Conservation (phyloP, 1,284 basidiomycete species). For the Agroathelia rolfsii region DNA sequence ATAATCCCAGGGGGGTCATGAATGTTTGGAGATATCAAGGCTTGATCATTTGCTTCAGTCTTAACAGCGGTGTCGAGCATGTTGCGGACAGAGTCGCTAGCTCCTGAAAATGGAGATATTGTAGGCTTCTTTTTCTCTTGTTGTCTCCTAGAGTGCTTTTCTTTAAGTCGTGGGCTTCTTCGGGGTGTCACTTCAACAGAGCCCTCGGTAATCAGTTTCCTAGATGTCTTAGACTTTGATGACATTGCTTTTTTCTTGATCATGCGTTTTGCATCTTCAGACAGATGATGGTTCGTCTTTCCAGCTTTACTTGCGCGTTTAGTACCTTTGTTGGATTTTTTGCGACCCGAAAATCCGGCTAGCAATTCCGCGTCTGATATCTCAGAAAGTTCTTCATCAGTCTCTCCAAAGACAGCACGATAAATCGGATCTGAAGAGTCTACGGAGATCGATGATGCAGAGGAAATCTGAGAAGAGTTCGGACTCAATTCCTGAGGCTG, state of each 20-base stretch:
- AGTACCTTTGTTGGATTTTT: neutral
- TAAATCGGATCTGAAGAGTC: neutral
- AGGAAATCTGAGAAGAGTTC: neutral
- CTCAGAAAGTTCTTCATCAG: slow-evolving; percentile 18
- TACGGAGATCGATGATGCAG: neutral
- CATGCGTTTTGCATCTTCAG: slow-evolving; percentile 2
- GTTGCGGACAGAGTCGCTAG: too few relatives aligned
- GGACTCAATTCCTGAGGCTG: slow-evolving; percentile 18
- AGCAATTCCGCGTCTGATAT: slow-evolving; percentile 16
- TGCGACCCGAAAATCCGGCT: neutral
- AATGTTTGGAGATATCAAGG: too few relatives aligned
- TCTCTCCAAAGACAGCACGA: slow-evolving; percentile 7
- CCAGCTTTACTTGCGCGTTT: neutral
- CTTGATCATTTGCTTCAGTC: too few relatives aligned
- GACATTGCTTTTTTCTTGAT: slow-evolving; percentile 11
- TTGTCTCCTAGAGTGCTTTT: too few relatives aligned
- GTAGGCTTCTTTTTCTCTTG: too few relatives aligned
- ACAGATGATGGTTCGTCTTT: slow-evolving; percentile 2
- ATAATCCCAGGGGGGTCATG: too few relatives aligned
- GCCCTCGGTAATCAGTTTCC: slow-evolving; percentile 31
- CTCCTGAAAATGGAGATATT: too few relatives aligned
- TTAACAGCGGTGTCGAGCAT: too few relatives aligned
- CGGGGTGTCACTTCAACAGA: too few relatives aligned
- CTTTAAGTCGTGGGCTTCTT: too few relatives aligned
- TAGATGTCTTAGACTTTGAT: slow-evolving; percentile 24